Conservation (phyloP, 176 grass and related monocot species). For the Eleusine indica region DNA sequence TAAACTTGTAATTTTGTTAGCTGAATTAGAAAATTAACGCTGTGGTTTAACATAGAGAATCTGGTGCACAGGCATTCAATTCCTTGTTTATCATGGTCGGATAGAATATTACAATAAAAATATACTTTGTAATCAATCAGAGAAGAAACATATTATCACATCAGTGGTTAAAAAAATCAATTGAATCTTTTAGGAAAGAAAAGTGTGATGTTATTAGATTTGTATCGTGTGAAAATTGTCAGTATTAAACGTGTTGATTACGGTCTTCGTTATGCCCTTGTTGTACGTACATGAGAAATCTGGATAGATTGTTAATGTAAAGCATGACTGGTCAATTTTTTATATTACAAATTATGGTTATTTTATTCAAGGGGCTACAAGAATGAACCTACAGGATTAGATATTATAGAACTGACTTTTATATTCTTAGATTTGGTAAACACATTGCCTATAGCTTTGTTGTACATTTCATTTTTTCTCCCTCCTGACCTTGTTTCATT, state of each 20-base stretch:
- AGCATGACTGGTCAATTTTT: no score
- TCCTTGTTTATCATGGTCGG: neutral
- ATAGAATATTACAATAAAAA: neutral
- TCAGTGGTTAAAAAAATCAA: neutral
- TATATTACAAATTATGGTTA: neutral
- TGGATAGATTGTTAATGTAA: neutral
- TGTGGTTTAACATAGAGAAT: slow-evolving; percentile 2
- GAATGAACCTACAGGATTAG: neutral
- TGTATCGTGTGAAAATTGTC: neutral
- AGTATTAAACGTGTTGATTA: neutral
- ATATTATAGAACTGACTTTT: neutral
- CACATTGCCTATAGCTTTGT: neutral
- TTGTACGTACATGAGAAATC: neutral
- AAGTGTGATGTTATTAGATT: neutral
- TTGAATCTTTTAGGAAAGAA: slow-evolving; percentile 4
- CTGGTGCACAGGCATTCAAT: neutral
- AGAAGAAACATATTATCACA: neutral
- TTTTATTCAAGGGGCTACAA: neutral
- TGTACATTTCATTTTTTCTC: neutral
- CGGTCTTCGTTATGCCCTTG: neutral
- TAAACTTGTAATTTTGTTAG: neutral
- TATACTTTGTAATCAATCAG: neutral
- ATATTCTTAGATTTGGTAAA: neutral
- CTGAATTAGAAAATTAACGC: neutral
- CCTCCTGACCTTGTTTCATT: neutral